Percentiles rank a stretch among this genome's conserved stretches.
Conservation (phyloP, 2,329 filamentous ascomycete species). For the Colletotrichum sp. region DNA sequence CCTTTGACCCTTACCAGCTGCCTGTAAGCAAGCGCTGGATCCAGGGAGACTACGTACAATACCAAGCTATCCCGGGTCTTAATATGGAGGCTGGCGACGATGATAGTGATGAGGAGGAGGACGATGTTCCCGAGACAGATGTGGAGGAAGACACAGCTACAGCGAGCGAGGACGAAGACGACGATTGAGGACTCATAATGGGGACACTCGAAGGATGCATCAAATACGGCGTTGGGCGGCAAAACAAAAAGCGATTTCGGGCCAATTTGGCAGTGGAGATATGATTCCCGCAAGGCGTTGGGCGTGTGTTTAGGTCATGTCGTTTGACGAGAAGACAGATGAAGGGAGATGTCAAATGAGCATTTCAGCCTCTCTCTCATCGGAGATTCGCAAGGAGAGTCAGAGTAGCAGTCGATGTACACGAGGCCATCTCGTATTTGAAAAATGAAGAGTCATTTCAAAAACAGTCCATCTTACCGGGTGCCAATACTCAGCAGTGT, state of each 20-base stretch:
- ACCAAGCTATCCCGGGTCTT: conserved; percentile 76
- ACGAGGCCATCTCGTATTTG: background rate
- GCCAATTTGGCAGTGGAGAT: conserved; percentile 14
- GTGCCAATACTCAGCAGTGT: background rate
- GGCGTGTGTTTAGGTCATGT: conserved; percentile 3
- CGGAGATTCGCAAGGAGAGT: background rate
- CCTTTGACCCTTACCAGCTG: conserved; percentile 95
- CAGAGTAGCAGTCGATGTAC: background rate
- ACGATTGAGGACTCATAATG: conserved; percentile 32
- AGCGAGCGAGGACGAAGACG: conserved; percentile 50
- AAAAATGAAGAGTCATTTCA: background rate
- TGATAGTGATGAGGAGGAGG: conserved; percentile 56
- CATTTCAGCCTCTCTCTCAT: background rate
- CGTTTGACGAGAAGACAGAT: background rate
- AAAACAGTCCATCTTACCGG: background rate
- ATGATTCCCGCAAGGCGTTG: conserved; percentile 19
- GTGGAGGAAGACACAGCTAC: conserved; percentile 58
- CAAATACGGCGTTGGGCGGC: conserved; percentile 26
- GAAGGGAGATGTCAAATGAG: background rate
- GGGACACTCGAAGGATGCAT: conserved; percentile 21
- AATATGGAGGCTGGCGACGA: conserved; percentile 62
- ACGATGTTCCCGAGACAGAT: conserved; percentile 46
- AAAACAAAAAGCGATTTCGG: conserved; percentile 15
- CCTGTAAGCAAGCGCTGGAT: conserved; percentile 89
- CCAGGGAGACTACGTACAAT: conserved; percentile 81